Base-by-base conservation (phyloP, 441 rosid species). In the Populus hybrid region DNA sequence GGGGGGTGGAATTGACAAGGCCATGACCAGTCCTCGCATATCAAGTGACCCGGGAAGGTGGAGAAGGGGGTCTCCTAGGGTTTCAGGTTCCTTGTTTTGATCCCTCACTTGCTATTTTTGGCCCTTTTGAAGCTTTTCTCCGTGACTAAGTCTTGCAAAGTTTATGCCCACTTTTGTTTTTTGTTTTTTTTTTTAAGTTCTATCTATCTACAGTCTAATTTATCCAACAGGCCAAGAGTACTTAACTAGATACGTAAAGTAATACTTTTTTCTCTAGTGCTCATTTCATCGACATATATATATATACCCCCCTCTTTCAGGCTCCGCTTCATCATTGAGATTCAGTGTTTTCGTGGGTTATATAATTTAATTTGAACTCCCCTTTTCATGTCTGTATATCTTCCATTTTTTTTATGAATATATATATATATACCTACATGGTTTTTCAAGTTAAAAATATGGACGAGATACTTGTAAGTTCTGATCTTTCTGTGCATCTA, bases 1-100 rank as follows among this genome's bases (percentile, higher is more conserved):
- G 70, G 82, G 78, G 83, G 75, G 67, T 85, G 84, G 83, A 89
- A 78, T 82, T 86, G 88, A 79, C 86, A 82, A 72, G 75, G 75
- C 73, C 73, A 79, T 78, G 75, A 72, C 76, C 83, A 61, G 30
- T 70, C 82, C 78, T 20, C 28, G 75, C 72, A 74, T 82, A 70
- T 85, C 81, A 81, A 79, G 80, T 73, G 85, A 57, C 61, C 11
- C 12, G 78, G 61, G 21, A n/a, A 30, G 75, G 23, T 57, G 12
- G 10, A 11, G 21, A 38, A 32, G 10, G 78, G 72, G 72, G 57
- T 46, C 66, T 72, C 80, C 79, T 78, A 81, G 69, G 78, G 81
- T 78, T 84, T 79, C 71, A 28, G 83, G 81, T 83, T 84, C 68
- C 87, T 82, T 83, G 83, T 82, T 84, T 82, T 78, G 79, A 73